Base-by-base conservation (phyloP, 495 filamentous ascomycete species). In the Penicillium cosmopolitanum region DNA sequence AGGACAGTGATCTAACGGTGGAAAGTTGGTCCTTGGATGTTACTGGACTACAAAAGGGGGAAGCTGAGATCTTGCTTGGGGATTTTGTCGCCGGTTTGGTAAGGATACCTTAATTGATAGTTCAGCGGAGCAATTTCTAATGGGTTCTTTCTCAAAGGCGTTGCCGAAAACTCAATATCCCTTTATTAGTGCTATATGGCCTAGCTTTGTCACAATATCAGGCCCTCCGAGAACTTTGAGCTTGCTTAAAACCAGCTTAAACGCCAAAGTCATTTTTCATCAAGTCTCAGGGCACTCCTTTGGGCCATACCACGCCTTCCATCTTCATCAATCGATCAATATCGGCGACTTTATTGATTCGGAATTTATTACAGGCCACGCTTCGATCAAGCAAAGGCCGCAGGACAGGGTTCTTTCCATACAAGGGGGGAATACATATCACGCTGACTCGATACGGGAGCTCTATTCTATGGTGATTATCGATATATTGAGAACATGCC, bases 261-360 rank as follows among this genome's bases (percentile, higher is more conserved):
- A 3, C 15, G 2, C 6, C n/a, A 15, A 9, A 19, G 15, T 2
- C 2, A 44, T 2, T 18, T 7, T 44, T 9, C 18, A n/a, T 28
- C 25, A 44, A 8, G 18, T 13, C n/a, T 44, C 3, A 9, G 15
- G 15, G 3, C 42, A 44, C 42, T 44, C 42, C 25, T 36, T 35
- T 18, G 50, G 13, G 50, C 51, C 51, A 53, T 42, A 21, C 19
- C 51, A 53, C 18, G 51, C 51, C 18, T 13, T 34, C 6, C 51
- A 53, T 25, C 16, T 53, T 15, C 18, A 53, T 23, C 23, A n/a
- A 3, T 28, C 23, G 16, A 23, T 21, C 9, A 21, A 10, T 19
- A 5, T 13, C 4, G 33, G 21, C 2, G 9, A 36, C 15, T n/a
- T 52, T 13, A 34, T 52, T 13, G 31, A 52, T 18, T 35, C 9